A percentile compares a stretch with the other conserved stretches of the same genome.
phyloP scores from a whole-genome alignment of 441 rosid species.

The Adansonia rubrostipa region DNA sequence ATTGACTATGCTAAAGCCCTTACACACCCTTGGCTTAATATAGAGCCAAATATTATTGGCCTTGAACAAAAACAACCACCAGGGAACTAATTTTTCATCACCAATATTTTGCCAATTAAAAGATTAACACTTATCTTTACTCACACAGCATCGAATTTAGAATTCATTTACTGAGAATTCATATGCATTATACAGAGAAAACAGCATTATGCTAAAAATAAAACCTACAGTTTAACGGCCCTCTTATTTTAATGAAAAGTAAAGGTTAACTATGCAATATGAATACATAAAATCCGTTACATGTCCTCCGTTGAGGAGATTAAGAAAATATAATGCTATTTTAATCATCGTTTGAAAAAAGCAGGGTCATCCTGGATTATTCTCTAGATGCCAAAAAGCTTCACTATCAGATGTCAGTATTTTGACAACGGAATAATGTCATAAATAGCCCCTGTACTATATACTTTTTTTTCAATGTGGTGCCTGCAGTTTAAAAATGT shows the following conservation, averaged over 20 bases:
- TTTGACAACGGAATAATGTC: neutral
- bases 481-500: neutral
- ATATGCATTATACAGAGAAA: neutral
- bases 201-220: slow-evolving; percentile 1
- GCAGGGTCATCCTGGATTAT: neutral
- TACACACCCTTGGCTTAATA: neutral
- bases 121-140: neutral
- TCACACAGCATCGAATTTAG: neutral
- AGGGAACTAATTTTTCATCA: neutral
- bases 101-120: slow-evolving; percentile 1
- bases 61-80: neutral
- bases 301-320: neutral
- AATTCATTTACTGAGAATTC: neutral
- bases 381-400: neutral
- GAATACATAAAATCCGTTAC: neutral
- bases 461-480: neutral
- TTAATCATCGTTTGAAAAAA: neutral
- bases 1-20: slow-evolving; percentile 7
- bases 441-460: neutral
- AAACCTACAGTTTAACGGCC: neutral
- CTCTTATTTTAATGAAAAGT: neutral
- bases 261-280: neutral
- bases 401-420: slow-evolving; percentile 8
- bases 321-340: neutral
- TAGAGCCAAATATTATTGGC: neutral